phyloP scores from a whole-genome alignment of 768 basidiomycete species.

The Lepiota brunneoincarnata region DNA sequence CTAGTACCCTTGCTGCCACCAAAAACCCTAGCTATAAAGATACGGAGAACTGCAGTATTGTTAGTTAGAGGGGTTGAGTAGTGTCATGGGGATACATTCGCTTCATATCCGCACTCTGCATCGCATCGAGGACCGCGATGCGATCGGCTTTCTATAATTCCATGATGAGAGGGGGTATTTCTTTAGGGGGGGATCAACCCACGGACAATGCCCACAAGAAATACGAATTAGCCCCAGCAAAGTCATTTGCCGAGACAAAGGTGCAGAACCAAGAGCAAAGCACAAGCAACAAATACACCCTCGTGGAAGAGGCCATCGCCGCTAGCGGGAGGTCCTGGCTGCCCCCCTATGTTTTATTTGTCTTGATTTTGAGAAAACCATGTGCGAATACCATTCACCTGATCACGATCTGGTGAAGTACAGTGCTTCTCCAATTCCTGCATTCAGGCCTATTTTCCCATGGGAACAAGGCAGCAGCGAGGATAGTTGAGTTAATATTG shows the following conservation, averaged over 20 bases:
- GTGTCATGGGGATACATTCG: neutral
- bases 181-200: neutral
- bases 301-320: conserved; percentile 1
- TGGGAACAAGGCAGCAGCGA: neutral
- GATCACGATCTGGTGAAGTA: neutral
- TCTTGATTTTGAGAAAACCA: neutral
- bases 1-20: conserved; percentile 22
- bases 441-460: neutral
- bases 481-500: neutral
- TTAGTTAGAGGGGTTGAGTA: neutral
- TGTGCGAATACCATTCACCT: conserved; percentile 5
- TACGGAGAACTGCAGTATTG: conserved; percentile 16
- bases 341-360: neutral
- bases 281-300: conserved; percentile 7
- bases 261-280: conserved; percentile 6
- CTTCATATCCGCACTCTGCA: conserved; percentile 19
- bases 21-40: conserved; percentile 22
- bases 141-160: conserved; percentile 15
- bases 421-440: conserved; percentile 1
- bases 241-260: conserved; percentile 21
- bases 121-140: conserved; percentile 17
- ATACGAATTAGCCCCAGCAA: conserved; percentile 25
- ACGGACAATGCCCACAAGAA: conserved; percentile 22
- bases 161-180: neutral
- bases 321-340: neutral